Conservation (phyloP, 1,139 yeast species). For the Scheffersomyces lignicola region DNA sequence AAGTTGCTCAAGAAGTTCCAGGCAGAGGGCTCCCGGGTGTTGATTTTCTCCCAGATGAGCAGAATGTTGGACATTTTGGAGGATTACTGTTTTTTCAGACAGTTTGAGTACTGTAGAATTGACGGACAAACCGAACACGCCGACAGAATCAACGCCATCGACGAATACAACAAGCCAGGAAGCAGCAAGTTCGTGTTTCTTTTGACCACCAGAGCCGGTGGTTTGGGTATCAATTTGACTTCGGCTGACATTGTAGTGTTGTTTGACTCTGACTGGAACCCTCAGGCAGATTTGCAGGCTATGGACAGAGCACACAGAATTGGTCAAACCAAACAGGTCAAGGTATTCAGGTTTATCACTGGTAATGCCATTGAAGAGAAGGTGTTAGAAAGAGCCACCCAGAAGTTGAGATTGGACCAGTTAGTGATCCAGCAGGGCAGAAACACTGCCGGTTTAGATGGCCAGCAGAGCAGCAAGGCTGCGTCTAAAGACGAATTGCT, state of each 20-base stretch:
- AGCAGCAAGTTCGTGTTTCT: constrained; percentile 69
- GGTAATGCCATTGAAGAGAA: constrained; percentile 83
- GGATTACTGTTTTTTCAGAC: constrained; percentile 72
- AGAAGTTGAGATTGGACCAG: constrained; percentile 74
- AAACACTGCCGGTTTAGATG: constrained; percentile 35
- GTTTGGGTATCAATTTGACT: constrained; percentile 79
- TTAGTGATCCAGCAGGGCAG: constrained; percentile 81
- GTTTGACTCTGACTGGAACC: constrained; percentile 84
- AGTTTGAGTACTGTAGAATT: constrained; percentile 69
- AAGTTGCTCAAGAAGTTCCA: constrained; percentile 61
- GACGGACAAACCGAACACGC: constrained; percentile 82
- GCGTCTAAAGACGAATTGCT: constrained; percentile 69
- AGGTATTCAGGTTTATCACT: constrained; percentile 73
- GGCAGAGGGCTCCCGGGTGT: constrained; percentile 70
- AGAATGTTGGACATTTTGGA: constrained; percentile 77
- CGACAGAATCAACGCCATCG: constrained; percentile 74
- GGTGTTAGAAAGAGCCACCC: constrained; percentile 77
- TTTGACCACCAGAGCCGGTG: constrained; percentile 82
- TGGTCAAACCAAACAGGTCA: constrained; percentile 81
- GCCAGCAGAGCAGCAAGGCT: constrained; percentile 40
- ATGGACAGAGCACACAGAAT: constrained; percentile 90
- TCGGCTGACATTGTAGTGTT: constrained; percentile 73
- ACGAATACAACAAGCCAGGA: constrained; percentile 71
- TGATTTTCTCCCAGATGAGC: constrained; percentile 81
- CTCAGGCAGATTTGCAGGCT: constrained; percentile 84